phyloP scores from a whole-genome alignment of 257 asterid genomes.

The Lycium barbarum region DNA sequence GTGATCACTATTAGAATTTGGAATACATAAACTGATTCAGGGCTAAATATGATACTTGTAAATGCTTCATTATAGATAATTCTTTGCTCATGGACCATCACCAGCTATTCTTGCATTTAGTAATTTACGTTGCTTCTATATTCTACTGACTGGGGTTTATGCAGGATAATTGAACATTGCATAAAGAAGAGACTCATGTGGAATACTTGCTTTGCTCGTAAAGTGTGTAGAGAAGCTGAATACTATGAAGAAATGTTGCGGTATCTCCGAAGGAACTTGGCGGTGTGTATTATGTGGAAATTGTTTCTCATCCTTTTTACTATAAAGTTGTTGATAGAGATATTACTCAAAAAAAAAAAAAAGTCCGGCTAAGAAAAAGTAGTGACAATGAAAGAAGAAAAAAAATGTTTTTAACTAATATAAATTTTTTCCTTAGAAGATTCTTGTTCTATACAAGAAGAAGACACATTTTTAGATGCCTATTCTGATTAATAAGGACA shows the following conservation, averaged over 20 bases:
- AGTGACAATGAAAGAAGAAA: not conserved
- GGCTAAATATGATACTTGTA: slow-evolving; percentile 17
- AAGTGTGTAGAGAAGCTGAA: slow-evolving; percentile 94
- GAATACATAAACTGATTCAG: slow-evolving; percentile 18
- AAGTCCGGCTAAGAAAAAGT: not conserved
- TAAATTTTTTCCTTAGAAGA: not conserved
- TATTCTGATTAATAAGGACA: slow-evolving; percentile 3
- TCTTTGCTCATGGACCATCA: not conserved
- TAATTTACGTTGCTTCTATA: slow-evolving; percentile 4
- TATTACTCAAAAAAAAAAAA: not conserved
- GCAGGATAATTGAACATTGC: slow-evolving; percentile 92
- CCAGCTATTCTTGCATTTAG: slow-evolving; percentile 19
- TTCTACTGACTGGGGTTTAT: slow-evolving; percentile 28
- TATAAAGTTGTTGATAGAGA: slow-evolving; percentile 4
- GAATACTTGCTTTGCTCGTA: slow-evolving; percentile 86
- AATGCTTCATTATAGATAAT: slow-evolving; percentile 8
- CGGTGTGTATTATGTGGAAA: slow-evolving; percentile 60
- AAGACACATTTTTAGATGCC: not conserved
- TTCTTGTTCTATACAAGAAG: not conserved
- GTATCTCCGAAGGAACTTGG: slow-evolving; percentile 85
- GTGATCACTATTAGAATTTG: not conserved
- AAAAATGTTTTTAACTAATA: not conserved
- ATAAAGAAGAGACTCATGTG: slow-evolving; percentile 87
- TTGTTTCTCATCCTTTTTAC: slow-evolving; percentile 27
- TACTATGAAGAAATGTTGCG: slow-evolving; percentile 99